Evolutionary conservation across 345 rosid species (phyloP).

Genomic region (Pugionium cornutum): DNA sequence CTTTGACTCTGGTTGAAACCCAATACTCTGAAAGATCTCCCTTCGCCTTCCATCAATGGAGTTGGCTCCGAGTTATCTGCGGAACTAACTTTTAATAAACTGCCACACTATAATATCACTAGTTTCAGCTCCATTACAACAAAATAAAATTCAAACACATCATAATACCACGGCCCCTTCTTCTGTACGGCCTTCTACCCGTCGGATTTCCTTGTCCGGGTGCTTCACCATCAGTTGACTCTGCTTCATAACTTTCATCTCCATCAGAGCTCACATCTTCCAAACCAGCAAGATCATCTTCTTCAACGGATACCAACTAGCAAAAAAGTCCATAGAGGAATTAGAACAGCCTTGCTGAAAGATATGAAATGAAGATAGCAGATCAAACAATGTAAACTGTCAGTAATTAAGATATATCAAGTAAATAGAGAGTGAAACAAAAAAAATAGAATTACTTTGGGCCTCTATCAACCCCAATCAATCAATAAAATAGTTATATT

Average conservation of each 20-base stretch:
- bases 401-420: constrained; percentile 3
- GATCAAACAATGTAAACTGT: constrained; percentile 3
- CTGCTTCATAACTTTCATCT: constrained; percentile 97
- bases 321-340: constrained; percentile 22
- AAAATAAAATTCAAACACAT: constrained; percentile 11
- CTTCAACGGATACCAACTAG: constrained; percentile 96
- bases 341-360: constrained; percentile 25
- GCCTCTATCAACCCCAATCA: constrained; percentile 23
- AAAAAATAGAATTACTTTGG: neutral
- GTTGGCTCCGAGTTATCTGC: constrained; percentile 69
- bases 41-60: constrained; percentile 99
- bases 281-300: constrained; percentile 98
- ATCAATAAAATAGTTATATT: neutral
- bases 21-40: constrained; percentile 85
- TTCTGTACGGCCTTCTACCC: constrained; percentile 73
- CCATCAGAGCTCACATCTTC: constrained; percentile 97
- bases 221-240: constrained; percentile 80
- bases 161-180: constrained; percentile 73
- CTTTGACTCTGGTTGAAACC: constrained; percentile 96
- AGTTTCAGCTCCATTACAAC: constrained; percentile 7
- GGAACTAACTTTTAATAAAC: constrained; percentile 38
- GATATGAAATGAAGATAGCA: constrained; percentile 1
- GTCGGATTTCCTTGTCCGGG: constrained; percentile 66
- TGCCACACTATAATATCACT: constrained; percentile 3
- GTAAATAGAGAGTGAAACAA: constrained; percentile 3